phyloP scores from a whole-genome alignment of 345 rosid species.

The Rhizophora mangle region DNA sequence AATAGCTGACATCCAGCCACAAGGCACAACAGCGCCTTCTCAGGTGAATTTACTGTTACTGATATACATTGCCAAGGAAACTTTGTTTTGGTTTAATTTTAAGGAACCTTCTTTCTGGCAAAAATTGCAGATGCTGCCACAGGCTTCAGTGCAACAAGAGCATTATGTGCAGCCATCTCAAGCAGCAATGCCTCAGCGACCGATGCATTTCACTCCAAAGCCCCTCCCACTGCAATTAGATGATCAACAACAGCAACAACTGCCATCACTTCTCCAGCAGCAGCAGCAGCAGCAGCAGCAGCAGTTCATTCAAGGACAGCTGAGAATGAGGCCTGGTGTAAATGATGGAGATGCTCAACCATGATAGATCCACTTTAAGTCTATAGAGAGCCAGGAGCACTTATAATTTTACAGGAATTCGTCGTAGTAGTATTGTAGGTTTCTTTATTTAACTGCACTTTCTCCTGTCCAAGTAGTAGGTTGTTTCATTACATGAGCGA shows the following conservation, averaged over 20 bases:
- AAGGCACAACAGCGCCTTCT: slow-evolving; percentile 17
- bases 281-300: slow-evolving; percentile 24
- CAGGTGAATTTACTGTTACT: slow-evolving; percentile 15
- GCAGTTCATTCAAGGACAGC: slow-evolving; percentile 24
- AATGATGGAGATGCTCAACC: background rate
- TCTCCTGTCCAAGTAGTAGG: no score
- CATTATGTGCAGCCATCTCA: slow-evolving; percentile 26
- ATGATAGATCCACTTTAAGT: background rate
- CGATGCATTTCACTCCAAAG: slow-evolving; percentile 8
- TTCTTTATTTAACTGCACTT: no score
- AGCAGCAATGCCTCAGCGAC: slow-evolving; percentile 26
- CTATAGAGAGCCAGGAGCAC: background rate
- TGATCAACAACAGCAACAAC: slow-evolving; percentile 22
- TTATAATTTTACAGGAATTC: background rate
- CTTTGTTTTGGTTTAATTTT: background rate
- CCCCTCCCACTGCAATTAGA: slow-evolving; percentile 18
- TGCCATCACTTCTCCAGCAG: slow-evolving; percentile 14
- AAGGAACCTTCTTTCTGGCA: background rate
- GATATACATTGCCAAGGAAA: background rate
- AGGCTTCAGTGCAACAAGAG: slow-evolving; percentile 26
- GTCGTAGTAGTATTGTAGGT: background rate
- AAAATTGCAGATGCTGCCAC: slow-evolving; percentile 16
- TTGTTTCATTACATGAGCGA: no score
- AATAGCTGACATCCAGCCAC: slow-evolving; percentile 40
- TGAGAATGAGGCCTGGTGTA: slow-evolving; percentile 17